Evolutionary conservation across 2,329 filamentous ascomycete species (phyloP), one percentile per base, ranked within the genome.

Genomic region (Talaromyces sp.): DNA sequence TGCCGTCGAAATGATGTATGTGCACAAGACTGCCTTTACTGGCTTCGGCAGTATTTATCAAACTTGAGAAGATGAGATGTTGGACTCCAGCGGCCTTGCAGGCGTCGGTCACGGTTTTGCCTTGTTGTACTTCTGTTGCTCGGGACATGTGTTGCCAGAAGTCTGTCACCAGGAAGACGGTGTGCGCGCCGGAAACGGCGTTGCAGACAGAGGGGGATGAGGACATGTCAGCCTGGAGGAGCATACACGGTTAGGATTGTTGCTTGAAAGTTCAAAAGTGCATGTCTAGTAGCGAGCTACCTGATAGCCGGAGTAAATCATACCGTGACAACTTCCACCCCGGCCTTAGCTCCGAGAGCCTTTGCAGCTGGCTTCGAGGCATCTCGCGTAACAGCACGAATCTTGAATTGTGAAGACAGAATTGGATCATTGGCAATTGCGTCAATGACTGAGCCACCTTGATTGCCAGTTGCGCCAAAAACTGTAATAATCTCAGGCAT

Each of bases 401-500:
- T 73, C 10, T 71, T 67, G 73, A 78, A 85, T 39, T 75, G 67
- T 45, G 75, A 70, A n/a, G 73, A 74, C 1, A 81, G 72, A 52
- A 76, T 69, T 0, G 78, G 68, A 64, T 75, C 70, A 22, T 66
- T 63, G 8, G 80, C 72, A 17, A 82, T 66, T 36, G 66, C 63
- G 25, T 72, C 67, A 51, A 82, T 77, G 45, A 86, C 76, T 5
- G 80, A 81, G 60, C 81, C 80, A 48, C 84, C 84, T 70, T 87
- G 84, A 58, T 80, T 78, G 59, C 83, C 82, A 21, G 83, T 86
- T 40, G 82, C 79, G 22, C 83, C 83, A 63, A 85, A 80, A 11
- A 86, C 75, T 41, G 78, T 79, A 65, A 85, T 53, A 15, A 66
- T 59, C 31, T 67, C 65, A 15, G 60, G 61, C 66, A 69, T 69